phyloP scores from a whole-genome alignment of 2,329 filamentous ascomycete genomes.

The Colletotrichum graminicola region DNA sequence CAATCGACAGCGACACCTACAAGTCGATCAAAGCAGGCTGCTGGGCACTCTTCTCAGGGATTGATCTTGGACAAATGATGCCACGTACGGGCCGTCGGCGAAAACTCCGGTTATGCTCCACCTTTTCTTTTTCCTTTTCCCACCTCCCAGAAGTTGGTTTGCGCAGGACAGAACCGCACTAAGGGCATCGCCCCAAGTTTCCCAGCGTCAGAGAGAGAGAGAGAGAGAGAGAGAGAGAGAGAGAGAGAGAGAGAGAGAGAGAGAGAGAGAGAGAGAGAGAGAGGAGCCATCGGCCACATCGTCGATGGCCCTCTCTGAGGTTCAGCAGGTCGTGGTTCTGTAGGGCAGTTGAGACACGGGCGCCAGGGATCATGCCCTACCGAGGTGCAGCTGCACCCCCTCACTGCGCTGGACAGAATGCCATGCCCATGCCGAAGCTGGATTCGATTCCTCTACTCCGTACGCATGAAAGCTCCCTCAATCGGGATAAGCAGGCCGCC shows the following conservation, averaged over 20 bases:
- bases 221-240: conserved; percentile 1
- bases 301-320: conserved; percentile 24
- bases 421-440: conserved; percentile 36
- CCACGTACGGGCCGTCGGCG: conserved; percentile 19
- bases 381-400: conserved; percentile 31
- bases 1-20: conserved; percentile 23
- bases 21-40: neutral
- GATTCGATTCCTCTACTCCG: conserved; percentile 1
- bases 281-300: conserved; percentile 20
- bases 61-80: conserved; percentile 20
- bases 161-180: conserved; percentile 20
- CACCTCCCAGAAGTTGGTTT: conserved; percentile 7
- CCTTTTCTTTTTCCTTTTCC: neutral
- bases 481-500: conserved; percentile 4
- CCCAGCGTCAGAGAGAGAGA: conserved; percentile 15
- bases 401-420: conserved; percentile 20
- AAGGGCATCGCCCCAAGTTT: conserved; percentile 37
- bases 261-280: conserved; percentile 3
- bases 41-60: neutral
- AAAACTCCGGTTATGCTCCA: conserved; percentile 26
- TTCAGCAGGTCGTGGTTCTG: conserved; percentile 26
- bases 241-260: conserved; percentile 7
- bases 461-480: conserved; percentile 35
- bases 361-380: conserved; percentile 34
- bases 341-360: conserved; percentile 36